A percentile compares a stretch with the other conserved stretches of the same genome.
phyloP scores from a whole-genome alignment of 1,284 basidiomycete genomes.

The Ceratorhiza oryzae-sativae region DNA sequence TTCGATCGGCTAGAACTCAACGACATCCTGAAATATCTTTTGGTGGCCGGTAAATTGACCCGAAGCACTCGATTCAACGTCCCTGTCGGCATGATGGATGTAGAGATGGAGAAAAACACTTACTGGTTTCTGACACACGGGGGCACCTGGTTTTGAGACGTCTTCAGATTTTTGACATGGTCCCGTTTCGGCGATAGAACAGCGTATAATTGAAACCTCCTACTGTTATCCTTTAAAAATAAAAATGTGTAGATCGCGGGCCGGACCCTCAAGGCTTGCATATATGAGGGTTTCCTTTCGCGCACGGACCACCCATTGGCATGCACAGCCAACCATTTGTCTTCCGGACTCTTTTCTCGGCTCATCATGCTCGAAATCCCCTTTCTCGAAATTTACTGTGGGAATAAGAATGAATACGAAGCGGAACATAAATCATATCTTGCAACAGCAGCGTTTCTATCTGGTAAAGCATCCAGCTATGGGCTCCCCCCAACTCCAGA shows the following conservation, averaged over 20 bases:
- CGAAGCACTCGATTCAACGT: background rate
- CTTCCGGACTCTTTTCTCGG: no score
- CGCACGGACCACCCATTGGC: background rate
- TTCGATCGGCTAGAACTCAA: constrained; percentile 79
- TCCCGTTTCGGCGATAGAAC: no score
- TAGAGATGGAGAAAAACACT: constrained; percentile 13
- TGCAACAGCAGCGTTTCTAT: constrained; percentile 50
- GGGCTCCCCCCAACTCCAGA: constrained; percentile 53
- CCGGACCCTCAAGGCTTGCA: no score
- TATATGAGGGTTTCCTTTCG: background rate
- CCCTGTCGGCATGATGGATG: constrained; percentile 3
- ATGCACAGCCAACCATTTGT: background rate
- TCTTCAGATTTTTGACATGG: no score
- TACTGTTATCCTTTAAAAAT: no score
- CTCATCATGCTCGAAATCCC: constrained; percentile 34
- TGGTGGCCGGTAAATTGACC: constrained; percentile 41
- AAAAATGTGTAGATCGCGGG: no score
- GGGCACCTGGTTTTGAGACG: constrained; percentile 11
- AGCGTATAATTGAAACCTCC: no score
- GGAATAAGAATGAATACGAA: constrained; percentile 51
- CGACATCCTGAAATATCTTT: constrained; percentile 66
- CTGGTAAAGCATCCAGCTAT: constrained; percentile 54
- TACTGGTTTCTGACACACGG: constrained; percentile 9
- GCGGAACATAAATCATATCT: constrained; percentile 49
- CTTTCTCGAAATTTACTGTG: constrained; percentile 56